These are phyloP conservation scores for Lactifluus piperatus DNA, from an alignment of 768 basidiomycete species.

Conservation along the genomic window DNA sequence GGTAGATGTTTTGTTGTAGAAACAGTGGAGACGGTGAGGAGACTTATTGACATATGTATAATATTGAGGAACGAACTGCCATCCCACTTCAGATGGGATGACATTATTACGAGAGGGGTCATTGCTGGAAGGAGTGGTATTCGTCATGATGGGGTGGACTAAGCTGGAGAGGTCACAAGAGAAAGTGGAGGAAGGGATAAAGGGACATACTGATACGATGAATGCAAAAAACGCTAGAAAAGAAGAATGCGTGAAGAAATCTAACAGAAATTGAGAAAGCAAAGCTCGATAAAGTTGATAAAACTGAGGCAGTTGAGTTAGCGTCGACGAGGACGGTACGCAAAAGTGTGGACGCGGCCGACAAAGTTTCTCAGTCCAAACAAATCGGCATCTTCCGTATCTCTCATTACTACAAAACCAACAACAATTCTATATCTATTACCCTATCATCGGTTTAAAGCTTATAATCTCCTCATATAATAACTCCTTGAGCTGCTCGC, in stretches of 20 bases:
- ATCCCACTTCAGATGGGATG: slow-evolving; percentile 92
- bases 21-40: slow-evolving; percentile 93
- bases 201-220: slow-evolving; percentile 7
- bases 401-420: neutral
- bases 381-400: slow-evolving; percentile 17
- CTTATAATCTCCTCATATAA: slow-evolving; percentile 92
- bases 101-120: slow-evolving; percentile 47
- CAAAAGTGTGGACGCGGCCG: slow-evolving; percentile 6
- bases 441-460: slow-evolving; percentile 62
- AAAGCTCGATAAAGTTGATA: neutral
- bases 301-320: neutral
- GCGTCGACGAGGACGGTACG: slow-evolving; percentile 13
- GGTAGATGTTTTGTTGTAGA: slow-evolving; percentile 96
- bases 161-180: slow-evolving; percentile 11
- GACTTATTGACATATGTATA: slow-evolving; percentile 99
- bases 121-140: slow-evolving; percentile 33
- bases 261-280: slow-evolving; percentile 13
- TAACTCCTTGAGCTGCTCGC: slow-evolving; percentile 91
- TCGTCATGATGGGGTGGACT: slow-evolving; percentile 26
- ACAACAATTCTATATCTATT: slow-evolving; percentile 18
- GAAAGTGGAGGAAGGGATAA: neutral
- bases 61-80: slow-evolving; percentile 99
- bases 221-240: slow-evolving; percentile 3
- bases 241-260: slow-evolving; percentile 18
- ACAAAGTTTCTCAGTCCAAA: slow-evolving; percentile 10